phyloP scores from a whole-genome alignment of 306 rosid genomes.

The Fragaria iinumae region DNA sequence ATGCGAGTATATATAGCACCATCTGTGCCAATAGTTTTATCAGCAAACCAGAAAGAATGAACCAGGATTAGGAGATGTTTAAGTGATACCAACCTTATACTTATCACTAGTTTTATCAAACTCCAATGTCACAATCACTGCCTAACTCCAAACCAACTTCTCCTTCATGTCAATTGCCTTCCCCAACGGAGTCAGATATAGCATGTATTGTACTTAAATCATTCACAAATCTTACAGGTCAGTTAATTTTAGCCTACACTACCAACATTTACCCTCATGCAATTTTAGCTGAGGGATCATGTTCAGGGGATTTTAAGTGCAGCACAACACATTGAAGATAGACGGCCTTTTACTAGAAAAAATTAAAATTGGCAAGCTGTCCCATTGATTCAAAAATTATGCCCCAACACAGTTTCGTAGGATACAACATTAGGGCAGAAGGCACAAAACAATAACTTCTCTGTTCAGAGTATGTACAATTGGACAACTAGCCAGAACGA shows the following conservation, averaged over 20 bases:
- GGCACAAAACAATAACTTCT: constrained; percentile 17
- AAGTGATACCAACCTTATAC: constrained; percentile 54
- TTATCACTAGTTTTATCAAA: constrained; percentile 19
- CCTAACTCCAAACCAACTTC: constrained; percentile 52
- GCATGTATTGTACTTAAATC: constrained; percentile 28
- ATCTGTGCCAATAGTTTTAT: constrained; percentile 38
- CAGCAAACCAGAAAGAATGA: constrained; percentile 57
- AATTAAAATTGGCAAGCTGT: constrained; percentile 13
- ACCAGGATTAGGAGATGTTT: constrained; percentile 53
- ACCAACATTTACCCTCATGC: constrained; percentile 25
- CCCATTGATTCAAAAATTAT: constrained; percentile 14
- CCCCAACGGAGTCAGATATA: constrained; percentile 38
- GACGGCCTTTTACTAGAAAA: constrained; percentile 6
- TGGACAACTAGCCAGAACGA: constrained; percentile 38
- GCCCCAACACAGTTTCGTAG: constrained; percentile 20
- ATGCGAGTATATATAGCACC: constrained; percentile 45
- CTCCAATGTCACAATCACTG: constrained; percentile 25
- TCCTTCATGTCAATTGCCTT: constrained; percentile 62
- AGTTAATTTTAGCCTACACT: constrained; percentile 19
- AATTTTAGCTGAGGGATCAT: constrained; percentile 4
- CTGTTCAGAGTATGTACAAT: constrained; percentile 51
- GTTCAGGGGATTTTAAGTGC: background rate
- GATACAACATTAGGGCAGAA: constrained; percentile 26
- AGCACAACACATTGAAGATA: background rate
- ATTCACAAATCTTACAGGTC: constrained; percentile 13